Evolutionary conservation across 768 basidiomycete genomes (phyloP).

Genomic region (Auricularia cornea): DNA sequence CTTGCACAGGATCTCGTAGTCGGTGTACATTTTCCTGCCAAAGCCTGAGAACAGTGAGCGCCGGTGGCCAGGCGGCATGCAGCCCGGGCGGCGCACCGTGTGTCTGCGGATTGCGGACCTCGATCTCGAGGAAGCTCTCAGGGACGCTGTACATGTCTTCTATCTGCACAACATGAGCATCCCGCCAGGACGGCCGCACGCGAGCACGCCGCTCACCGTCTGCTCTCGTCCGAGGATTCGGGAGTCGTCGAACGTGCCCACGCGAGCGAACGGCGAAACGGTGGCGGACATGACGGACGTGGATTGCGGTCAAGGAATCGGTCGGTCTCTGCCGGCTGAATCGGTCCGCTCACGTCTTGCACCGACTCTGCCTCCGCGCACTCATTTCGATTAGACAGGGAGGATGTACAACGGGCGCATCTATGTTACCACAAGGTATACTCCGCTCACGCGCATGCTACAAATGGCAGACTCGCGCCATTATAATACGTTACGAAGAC

Average conservation of each 20-base stretch:
- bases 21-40: conserved; percentile 98
- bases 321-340: no score
- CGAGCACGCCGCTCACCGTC: conserved; percentile 22
- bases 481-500: no score
- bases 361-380: no score
- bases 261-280: conserved; percentile 35
- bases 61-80: not conserved
- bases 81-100: conserved; percentile 54
- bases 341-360: no score
- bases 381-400: no score
- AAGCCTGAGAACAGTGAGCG: conserved; percentile 47
- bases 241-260: conserved; percentile 31
- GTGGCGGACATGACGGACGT: conserved; percentile 25
- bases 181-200: not conserved
- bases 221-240: conserved; percentile 30
- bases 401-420: no score
- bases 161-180: conserved; percentile 42
- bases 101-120: conserved; percentile 93
- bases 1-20: conserved; percentile 98
- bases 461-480: no score
- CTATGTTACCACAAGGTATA: no score
- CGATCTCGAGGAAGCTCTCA: conserved; percentile 95
- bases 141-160: conserved; percentile 99
- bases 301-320: no score
- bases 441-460: no score